phyloP scores from a whole-genome alignment of 768 basidiomycete species.

The Mycena indigotica region DNA sequence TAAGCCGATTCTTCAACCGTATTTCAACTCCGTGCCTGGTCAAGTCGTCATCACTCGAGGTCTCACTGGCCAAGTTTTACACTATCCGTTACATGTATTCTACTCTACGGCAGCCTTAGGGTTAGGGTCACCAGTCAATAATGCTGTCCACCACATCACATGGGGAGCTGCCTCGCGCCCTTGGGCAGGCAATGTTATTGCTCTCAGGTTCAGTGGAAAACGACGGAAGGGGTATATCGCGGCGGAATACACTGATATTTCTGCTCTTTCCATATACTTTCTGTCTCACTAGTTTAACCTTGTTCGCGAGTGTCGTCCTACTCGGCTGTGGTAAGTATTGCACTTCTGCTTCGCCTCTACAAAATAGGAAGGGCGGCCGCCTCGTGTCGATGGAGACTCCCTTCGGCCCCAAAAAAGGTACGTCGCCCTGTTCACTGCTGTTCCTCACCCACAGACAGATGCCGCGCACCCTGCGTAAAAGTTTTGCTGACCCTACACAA shows the following conservation, averaged over 20 bases:
- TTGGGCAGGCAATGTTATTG: slow-evolving; percentile 82
- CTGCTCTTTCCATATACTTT: slow-evolving; percentile 86
- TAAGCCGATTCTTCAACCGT: slow-evolving; percentile 59
- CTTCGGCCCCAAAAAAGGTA: no score
- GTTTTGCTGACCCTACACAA: no score
- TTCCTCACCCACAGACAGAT: no score
- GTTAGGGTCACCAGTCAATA: slow-evolving; percentile 67
- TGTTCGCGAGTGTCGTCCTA: no score
- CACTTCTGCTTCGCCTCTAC: no score
- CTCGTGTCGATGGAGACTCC: no score
- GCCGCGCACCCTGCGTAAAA: no score
- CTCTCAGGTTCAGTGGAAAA: slow-evolving; percentile 83
- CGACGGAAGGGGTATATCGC: slow-evolving; percentile 85
- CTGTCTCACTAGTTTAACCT: slow-evolving; percentile 81
- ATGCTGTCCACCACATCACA: slow-evolving; percentile 80
- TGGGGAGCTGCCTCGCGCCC: slow-evolving; percentile 77
- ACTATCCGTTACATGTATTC: slow-evolving; percentile 84
- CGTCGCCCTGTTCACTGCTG: no score
- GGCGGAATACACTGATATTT: slow-evolving; percentile 81
- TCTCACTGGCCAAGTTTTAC: slow-evolving; percentile 76
- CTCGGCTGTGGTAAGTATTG: no score
- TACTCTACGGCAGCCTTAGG: slow-evolving; percentile 70
- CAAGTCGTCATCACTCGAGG: slow-evolving; percentile 80
- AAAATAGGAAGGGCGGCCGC: no score
- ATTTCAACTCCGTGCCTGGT: slow-evolving; percentile 64